Conservation (phyloP, 2,329 filamentous ascomycete species). For the Neopestalotiopsis rosae region DNA sequence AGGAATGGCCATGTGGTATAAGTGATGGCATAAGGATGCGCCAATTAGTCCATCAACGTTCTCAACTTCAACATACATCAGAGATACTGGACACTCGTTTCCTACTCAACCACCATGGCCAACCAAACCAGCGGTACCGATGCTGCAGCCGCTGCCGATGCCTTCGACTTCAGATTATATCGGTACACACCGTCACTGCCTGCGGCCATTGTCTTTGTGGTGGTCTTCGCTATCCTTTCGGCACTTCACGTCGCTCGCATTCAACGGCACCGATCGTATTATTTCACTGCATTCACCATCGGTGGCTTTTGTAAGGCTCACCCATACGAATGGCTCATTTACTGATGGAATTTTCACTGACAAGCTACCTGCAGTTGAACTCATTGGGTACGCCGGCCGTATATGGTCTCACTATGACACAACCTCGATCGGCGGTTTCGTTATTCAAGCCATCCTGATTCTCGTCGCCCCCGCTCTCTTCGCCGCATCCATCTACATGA, state of each 20-base stretch:
- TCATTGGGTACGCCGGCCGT: slow-evolving; percentile 25
- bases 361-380: slow-evolving; percentile 20
- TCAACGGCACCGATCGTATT: slow-evolving; percentile 16
- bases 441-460: slow-evolving; percentile 28
- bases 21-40: too few species aligned
- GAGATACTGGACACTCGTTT: not conserved
- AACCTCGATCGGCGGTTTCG: slow-evolving; percentile 23
- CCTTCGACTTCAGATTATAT: slow-evolving; percentile 28
- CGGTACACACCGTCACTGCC: slow-evolving; percentile 26
- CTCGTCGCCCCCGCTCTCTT: slow-evolving; percentile 29
- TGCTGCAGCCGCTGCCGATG: not conserved
- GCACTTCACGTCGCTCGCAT: slow-evolving; percentile 21
- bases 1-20: too few species aligned
- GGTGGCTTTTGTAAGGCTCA: slow-evolving; percentile 13
- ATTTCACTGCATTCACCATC: slow-evolving; percentile 27
- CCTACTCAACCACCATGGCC: not conserved
- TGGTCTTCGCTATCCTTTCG: slow-evolving; percentile 23
- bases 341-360: slow-evolving; percentile 10
- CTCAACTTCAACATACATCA: too few species aligned
- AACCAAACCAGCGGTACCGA: not conserved
- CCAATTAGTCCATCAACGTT: too few species aligned
- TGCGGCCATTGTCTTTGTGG: slow-evolving; percentile 23
- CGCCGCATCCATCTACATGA: slow-evolving; percentile 44
- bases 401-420: slow-evolving; percentile 28
- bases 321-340: too few species aligned